Evolutionary conservation across 208 protist species (phyloP), one percentile per base, ranked within the genome.

Genomic region (Leishmania aethiopica): DNA sequence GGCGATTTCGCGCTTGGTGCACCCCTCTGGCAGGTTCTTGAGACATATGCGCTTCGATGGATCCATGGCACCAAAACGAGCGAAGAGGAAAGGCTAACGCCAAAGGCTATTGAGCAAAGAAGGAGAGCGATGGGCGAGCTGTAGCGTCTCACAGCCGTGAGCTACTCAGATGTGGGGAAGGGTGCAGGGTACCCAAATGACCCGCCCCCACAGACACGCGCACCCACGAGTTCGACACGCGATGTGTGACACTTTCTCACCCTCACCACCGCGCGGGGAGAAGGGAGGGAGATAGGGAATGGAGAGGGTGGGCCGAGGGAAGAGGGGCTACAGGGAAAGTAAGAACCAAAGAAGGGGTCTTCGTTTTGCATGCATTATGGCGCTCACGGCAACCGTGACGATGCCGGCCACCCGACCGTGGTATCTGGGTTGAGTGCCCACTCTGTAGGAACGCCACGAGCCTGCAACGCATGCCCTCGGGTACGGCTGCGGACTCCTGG

Each of bases 41-140:
- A 97, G 81, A 69, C 92, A 96, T 47, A 97, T 90, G 49, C 94
- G 94, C 83, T 97, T 97, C 2, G 94, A 88, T 0, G 94, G 94
- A 80, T 97, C 94, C 93, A 97, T 97, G 6, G 57, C 69, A 40
- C 7, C 45, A 17, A 49, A 32, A 15, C 64, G 40, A 71, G 40
- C 3, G 35, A 69, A 75, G 40, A 71, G 1, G 69, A 40, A 53
- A 60, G 10, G 25, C 28, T 8, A 22, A 32, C 4, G 8, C 11
- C 45, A 59, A 13, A 32, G 17, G 11, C n/a, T 49, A 80, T 4
- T 75, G 74, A 76, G 15, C 19, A 72, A 57, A 80, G 17, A 69
- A 35, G 64, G 15, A 70, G 47, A 47, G 59, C 10, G 49, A 62
- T 45, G 35, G 37, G 77, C 40, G 42, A 37, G 28, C 64, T 37